Evolutionary conservation across 495 filamentous ascomycete genomes (phyloP), one percentile per base, ranked within the genome.

Genomic region (Penicillium coprophilum): DNA sequence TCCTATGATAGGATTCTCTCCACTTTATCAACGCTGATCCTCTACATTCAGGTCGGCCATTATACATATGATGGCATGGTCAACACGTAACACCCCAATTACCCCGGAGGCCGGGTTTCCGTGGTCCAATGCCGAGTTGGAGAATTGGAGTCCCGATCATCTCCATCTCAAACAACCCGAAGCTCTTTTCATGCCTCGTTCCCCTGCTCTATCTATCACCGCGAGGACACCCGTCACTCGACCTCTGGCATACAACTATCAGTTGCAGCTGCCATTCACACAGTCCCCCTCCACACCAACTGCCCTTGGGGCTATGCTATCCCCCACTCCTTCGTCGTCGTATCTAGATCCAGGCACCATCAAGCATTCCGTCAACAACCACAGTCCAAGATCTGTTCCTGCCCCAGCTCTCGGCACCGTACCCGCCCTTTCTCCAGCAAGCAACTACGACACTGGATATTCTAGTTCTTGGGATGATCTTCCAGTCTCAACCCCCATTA

Each of bases 261-360:
- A 20, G 6, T 3, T n/a, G 0, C 52, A 19, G 2, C 23, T 13
- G n/a, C 31, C 52, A n/a, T 21, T 21, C 15, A 2, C 13, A 15
- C 41, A 19, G 6, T 23, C 13, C 13, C 41, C 52, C 23, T n/a
- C 52, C 4, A 54, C 32, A 0, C 52, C 52, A 13, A 8, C 17
- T 45, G 4, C 15, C 20, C 31, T 31, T 7, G 6, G 15, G 6
- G 21, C 1, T 12, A 46, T 54, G 21, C 2, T 31, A 2, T 52
- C 32, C 12, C 41, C 52, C 0, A 13, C 32, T 12, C 52, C 20
- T 17, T 46, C 41, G 7, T 4, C 31, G 4, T 6, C 8, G 0
- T 54, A 54, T 9, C 52, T 54, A 54, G 21, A 46, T 6, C 30
- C 52, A 46, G 19, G 21, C 30, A 15, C 36, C 10, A 13, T 39